Evolutionary conservation across 129 eudicot species (phyloP).

Genomic region (Pulicaria dysenterica): DNA sequence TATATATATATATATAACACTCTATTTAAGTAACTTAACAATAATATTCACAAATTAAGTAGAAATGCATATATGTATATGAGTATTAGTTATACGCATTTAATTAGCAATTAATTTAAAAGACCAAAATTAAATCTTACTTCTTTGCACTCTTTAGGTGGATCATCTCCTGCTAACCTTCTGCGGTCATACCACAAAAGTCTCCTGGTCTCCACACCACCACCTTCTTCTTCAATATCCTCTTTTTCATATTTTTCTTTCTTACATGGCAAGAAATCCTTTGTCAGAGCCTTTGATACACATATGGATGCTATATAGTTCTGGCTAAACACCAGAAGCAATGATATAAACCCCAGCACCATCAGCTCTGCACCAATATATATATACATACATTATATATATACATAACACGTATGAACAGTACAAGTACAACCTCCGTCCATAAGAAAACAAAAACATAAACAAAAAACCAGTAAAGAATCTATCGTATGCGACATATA

Average conservation of each 20-base stretch:
- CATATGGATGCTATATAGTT: conserved; percentile 65
- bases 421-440: too few relatives aligned
- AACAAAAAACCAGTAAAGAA: too few relatives aligned
- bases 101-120: not conserved
- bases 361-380: conserved; percentile 68
- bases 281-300: conserved; percentile 49
- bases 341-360: conserved; percentile 91
- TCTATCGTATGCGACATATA: too few relatives aligned
- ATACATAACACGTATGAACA: too few relatives aligned
- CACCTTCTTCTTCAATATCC: conserved; percentile 12
- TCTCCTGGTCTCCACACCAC: conserved; percentile 36
- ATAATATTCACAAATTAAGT: too few relatives aligned
- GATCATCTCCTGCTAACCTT: conserved; percentile 50
- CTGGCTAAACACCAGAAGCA: conserved; percentile 79
- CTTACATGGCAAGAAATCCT: conserved; percentile 81
- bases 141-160: conserved; percentile 42
- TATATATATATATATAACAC: too few relatives aligned
- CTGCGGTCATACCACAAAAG: conserved; percentile 76
- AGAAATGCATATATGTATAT: too few relatives aligned
- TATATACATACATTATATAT: not conserved
- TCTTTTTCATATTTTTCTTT: conserved; percentile 14
- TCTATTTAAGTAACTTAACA: too few relatives aligned
- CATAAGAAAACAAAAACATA: too few relatives aligned
- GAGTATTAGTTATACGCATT: too few relatives aligned
- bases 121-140: conserved; percentile 25